Evolutionary conservation across 1,284 basidiomycete genomes (phyloP), one percentile per base, ranked within the genome.

Genomic region (Leccinum fuscescens): DNA sequence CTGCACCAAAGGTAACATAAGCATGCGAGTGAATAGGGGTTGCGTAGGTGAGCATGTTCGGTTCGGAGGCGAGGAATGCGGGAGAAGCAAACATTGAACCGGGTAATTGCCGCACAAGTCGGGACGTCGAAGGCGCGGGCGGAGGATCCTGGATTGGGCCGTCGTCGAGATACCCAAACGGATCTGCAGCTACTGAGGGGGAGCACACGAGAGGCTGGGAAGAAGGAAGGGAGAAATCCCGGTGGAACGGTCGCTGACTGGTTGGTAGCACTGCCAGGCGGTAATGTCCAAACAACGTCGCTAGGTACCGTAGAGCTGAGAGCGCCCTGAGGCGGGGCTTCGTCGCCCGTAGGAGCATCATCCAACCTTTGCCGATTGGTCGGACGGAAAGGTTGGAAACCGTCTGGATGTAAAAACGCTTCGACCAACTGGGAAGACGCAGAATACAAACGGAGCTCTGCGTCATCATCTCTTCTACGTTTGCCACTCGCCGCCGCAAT

Each of bases 1-100:
- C 93, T 3, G 92, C 87, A 17, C 92, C 92, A 66, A 94, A 92
- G 0, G 92, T 89, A 14, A 94, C 86, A 67, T 86, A 90, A 33
- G 86, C 90, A 65, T 89, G 82, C 2, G 84, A 72, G 66, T 92
- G 80, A 31, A 88, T 78, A 35, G 90, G 83, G 62, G 79, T 78
- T 6, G 81, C 77, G 35, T 80, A 80, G 2, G 77, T 74, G 22
- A 76, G 73, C 59, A 78, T 69, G 58, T 74, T 76, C 48, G 76
- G 73, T 8, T 72, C 67, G n/a, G 76, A 74, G 22, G 75, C 65
- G 24, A 78, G 75, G 46, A 76, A 71, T 35, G 67, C 67, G 5
- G 74, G 72, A 49, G 74, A 76, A 24, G 74, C 65, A 57, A 77
- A 75, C 58, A 77, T 71, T 11, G 74, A 67, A 35, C 65, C 67